Conservation (phyloP, 805 yeast species). For the Nakazawaea pomicola region DNA sequence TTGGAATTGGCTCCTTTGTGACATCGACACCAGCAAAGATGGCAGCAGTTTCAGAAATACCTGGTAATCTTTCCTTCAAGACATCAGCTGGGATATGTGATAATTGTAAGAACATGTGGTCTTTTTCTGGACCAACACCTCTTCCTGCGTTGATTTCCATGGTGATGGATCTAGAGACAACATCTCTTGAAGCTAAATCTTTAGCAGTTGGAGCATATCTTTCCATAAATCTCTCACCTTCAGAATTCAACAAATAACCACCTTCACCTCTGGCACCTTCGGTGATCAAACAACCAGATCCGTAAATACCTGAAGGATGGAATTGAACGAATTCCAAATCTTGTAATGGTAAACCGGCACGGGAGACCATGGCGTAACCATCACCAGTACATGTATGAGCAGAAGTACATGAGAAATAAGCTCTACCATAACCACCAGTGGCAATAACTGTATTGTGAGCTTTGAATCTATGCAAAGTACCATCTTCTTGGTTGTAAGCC, state of each 20-base stretch:
- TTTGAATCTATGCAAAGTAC: slow-evolving; percentile 95
- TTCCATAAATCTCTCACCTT: slow-evolving; percentile 99
- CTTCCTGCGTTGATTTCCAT: slow-evolving; percentile 98
- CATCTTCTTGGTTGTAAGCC: slow-evolving; percentile 98
- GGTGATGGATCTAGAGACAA: slow-evolving; percentile 96
- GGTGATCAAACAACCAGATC: slow-evolving; percentile 97
- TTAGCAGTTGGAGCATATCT: slow-evolving; percentile 98
- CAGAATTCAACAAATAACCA: slow-evolving; percentile 91
- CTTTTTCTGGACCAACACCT: slow-evolving; percentile 96
- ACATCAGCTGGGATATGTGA: slow-evolving; percentile 91
- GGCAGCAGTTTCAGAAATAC: slow-evolving; percentile 97
- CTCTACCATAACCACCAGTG: slow-evolving; percentile 98
- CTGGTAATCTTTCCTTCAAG: slow-evolving; percentile 93
- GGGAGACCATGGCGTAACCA: slow-evolving; percentile 95
- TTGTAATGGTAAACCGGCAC: slow-evolving; percentile 97
- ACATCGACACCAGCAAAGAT: slow-evolving; percentile 99
- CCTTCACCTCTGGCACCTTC: slow-evolving; percentile 99
- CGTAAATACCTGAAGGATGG: slow-evolving; percentile 99
- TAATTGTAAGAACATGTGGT: slow-evolving; percentile 92
- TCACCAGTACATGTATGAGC: slow-evolving; percentile 99
- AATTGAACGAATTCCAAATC: slow-evolving; percentile 97
- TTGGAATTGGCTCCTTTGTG: slow-evolving; percentile 98
- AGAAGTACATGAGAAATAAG: slow-evolving; percentile 97
- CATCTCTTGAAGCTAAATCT: slow-evolving; percentile 98
- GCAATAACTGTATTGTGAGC: slow-evolving; percentile 96